phyloP scores from a whole-genome alignment of 2,329 filamentous ascomycete species.

The Exophiala phaeomuriformis region DNA sequence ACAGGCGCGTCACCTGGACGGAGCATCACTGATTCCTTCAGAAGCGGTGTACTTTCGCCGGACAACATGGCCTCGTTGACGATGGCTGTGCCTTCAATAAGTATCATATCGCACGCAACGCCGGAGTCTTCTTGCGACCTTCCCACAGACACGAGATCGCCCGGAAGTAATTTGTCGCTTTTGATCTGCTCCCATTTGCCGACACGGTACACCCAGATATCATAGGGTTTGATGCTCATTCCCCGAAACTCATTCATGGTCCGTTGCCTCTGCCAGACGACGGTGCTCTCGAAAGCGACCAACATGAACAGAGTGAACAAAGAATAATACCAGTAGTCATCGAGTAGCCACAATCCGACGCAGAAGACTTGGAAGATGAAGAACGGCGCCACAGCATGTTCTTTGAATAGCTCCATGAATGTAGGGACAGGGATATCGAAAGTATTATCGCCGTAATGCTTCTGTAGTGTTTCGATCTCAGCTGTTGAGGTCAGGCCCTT shows the following conservation, averaged over 20 bases:
- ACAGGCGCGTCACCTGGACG: conserved; percentile 72
- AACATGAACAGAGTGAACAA: conserved; percentile 99
- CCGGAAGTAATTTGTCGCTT: conserved; percentile 87
- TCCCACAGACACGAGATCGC: conserved; percentile 84
- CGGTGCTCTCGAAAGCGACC: conserved; percentile 93
- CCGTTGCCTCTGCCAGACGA: conserved; percentile 96
- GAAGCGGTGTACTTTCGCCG: conserved; percentile 89
- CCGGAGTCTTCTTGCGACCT: conserved; percentile 95
- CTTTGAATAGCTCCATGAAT: conserved; percentile 92
- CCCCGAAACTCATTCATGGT: conserved; percentile 94
- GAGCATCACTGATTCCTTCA: conserved; percentile 93
- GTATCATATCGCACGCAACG: conserved; percentile 92
- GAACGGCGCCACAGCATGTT: conserved; percentile 96
- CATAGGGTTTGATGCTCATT: conserved; percentile 99
- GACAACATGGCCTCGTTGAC: conserved; percentile 99
- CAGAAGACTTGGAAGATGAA: conserved; percentile 99
- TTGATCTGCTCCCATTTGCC: conserved; percentile 81
- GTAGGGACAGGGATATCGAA: conserved; percentile 97
- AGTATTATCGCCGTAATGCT: conserved; percentile 91
- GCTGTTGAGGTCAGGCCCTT: conserved; percentile 65
- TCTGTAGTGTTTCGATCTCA: conserved; percentile 72
- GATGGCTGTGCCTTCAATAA: conserved; percentile 91
- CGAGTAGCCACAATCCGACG: conserved; percentile 94
- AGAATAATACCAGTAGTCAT: conserved; percentile 99
- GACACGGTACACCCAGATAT: conserved; percentile 81